Evolutionary conservation across 2,329 filamentous ascomycete genomes (phyloP), one percentile per base, ranked within the genome.

Genomic region (Incumbomyces lentus): DNA sequence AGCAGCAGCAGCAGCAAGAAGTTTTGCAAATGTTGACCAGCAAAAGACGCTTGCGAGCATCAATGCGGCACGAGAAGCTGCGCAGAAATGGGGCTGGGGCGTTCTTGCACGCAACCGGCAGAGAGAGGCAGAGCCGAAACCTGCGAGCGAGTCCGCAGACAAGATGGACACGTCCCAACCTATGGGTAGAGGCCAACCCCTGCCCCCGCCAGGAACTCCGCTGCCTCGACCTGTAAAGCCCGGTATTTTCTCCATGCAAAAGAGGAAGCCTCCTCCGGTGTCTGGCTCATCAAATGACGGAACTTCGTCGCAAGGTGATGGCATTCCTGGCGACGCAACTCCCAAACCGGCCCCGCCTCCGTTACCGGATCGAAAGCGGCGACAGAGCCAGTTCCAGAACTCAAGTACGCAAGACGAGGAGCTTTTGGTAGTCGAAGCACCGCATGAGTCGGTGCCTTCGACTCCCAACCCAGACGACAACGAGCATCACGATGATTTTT

Each of bases 121-220:
- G 40, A 64, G 54, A 58, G 55, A 26, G 63, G 22, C 17, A 29
- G 42, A 35, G 18, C 12, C 26, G 18, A 19, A 34, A n/a, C 13
- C 42, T 13, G 11, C 34, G 7, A 17, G 5, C n/a, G 70, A n/a
- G 58, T 31, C 31, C 40, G 13, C 67, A 60, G 30, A 61, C 60
- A 2, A 64, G 68, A 11, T 64, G 12, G 70, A 72, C 19, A 62
- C 61, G 3, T 60, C 62, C 40, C 55, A 60, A 31, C 87, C 87
- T 1, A 87, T 93, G 69, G 88, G 88, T 1, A 76, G 87, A 33
- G 87, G 87, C 0, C 82, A 84, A 55, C 87, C 87, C 1, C 69
- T 94, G 14, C 87, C 86, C 39, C 86, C 87, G 7, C 85, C 84
- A 2, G 88, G 87, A 2, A 81, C 76, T 37, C 87, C 88, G 2